Conservation (phyloP, 2,329 filamentous ascomycete genomes). For the Trichoderma polysporum region DNA sequence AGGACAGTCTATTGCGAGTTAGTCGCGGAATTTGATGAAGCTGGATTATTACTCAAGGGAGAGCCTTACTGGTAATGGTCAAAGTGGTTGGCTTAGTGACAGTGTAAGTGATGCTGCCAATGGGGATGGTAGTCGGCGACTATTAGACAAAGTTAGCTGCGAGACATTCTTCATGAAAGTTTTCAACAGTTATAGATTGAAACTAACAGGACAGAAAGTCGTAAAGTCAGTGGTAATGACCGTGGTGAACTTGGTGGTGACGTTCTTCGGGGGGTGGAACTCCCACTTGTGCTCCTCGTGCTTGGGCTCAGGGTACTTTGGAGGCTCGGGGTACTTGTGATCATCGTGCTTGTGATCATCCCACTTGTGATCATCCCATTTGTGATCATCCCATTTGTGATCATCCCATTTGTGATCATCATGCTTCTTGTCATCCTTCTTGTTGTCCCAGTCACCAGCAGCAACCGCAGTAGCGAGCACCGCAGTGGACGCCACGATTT, state of each 20-base stretch:
- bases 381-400: neutral
- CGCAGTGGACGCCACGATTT: constrained; percentile 35
- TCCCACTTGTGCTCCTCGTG: neutral
- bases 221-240: constrained; percentile 40
- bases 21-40: constrained; percentile 23
- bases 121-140: constrained; percentile 37
- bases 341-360: neutral
- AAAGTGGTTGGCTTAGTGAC: constrained; percentile 43
- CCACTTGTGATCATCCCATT: neutral
- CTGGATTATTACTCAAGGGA: neutral
- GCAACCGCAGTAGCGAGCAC: constrained; percentile 33
- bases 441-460: constrained; percentile 29
- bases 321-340: neutral
- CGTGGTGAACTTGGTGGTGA: constrained; percentile 34
- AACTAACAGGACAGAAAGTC: constrained; percentile 46
- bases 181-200: neutral
- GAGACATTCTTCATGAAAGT: neutral
- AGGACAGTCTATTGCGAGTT: constrained; percentile 44
- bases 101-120: constrained; percentile 45
- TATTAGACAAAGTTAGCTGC: constrained; percentile 16
- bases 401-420: neutral
- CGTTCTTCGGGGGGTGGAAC: neutral
- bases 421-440: neutral
- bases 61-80: constrained; percentile 45
- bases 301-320: neutral